Conservation (phyloP, 495 filamentous ascomycete genomes). For the Niebla homalea region DNA sequence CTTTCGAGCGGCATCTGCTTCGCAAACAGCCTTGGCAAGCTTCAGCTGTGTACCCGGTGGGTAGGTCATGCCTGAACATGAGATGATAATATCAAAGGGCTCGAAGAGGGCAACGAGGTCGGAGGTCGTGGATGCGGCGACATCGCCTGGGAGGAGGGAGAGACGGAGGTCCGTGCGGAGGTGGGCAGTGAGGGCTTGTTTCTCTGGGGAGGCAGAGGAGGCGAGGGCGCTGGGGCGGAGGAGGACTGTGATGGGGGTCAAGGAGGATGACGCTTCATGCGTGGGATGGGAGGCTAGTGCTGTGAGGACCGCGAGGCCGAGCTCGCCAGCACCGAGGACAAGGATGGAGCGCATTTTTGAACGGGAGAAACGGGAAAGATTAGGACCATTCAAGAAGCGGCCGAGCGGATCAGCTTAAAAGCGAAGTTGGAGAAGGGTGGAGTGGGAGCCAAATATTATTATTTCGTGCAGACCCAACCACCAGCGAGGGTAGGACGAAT, state of each 20-base stretch:
- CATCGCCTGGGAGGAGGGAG: conserved; percentile 32
- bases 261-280: conserved; percentile 6
- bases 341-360: conserved; percentile 27
- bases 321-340: conserved; percentile 48
- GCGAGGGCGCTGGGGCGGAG: conserved; percentile 33
- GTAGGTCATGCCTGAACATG: conserved; percentile 40
- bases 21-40: conserved; percentile 35
- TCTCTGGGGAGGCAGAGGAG: conserved; percentile 11
- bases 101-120: conserved; percentile 33
- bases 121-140: conserved; percentile 23
- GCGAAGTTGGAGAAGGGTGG: too few relatives aligned
- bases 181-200: conserved; percentile 19
- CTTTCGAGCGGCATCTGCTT: conserved; percentile 24
- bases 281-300: conserved; percentile 31
- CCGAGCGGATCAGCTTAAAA: too few relatives aligned
- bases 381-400: too few relatives aligned
- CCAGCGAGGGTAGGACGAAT: too few relatives aligned
- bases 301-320: conserved; percentile 40
- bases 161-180: conserved; percentile 24
- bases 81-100: conserved; percentile 37
- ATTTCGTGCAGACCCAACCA: too few relatives aligned
- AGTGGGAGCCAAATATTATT: too few relatives aligned
- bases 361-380: too few relatives aligned
- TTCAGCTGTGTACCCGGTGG: conserved; percentile 38
- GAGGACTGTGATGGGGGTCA: conserved; percentile 31